Base-by-base conservation (phyloP, 441 rosid genomes). In the Gossypium trilobum region DNA sequence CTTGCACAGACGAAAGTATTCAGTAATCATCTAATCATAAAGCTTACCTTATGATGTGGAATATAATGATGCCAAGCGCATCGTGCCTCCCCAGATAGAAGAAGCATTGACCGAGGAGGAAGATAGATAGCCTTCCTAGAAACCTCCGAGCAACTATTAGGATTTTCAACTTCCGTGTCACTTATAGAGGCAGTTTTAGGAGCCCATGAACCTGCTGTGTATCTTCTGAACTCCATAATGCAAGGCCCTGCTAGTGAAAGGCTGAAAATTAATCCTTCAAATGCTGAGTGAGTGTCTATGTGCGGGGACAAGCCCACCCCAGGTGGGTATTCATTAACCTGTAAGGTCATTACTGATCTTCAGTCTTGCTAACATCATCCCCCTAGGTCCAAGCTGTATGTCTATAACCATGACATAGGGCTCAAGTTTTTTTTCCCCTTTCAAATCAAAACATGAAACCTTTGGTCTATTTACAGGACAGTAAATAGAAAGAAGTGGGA, bases 301-400 rank as follows among this genome's bases (percentile, higher is more conserved):
- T 91, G 98, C 58, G 98, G 98, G 44, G 98, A 90, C 78, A 91
- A 83, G 67, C 98, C 97, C 73, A 94, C 98, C 72, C 98, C 97
- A 70, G 85, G 80, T 16, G 93, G 98, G 75, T 94, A 94, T 81
- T 91, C 98, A 70, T 94, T 94, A 31, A 90, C 95, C 98, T 93
- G 90, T 64, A 71, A 67, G 59, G 73, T 64, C 46, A 79, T 57
- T 36, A 79, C 62, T 36, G 11, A 64, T 63, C 29, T 78, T 81
- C 77, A 81, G 82, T 62, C 68, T 57, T 56, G 65, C 7, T 54
- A 59, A 67, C 71, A 31, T 60, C 67, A 58, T 55, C n/a, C 29
- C 11, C 60, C 57, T 52, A 52, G 5, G 4, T 22, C 55, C 68
- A 52, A 64, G 50, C 14, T 59, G 44, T 20, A 46, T 48, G 36